Base-by-base conservation (phyloP, 768 basidiomycete genomes). In the Calocybe gangraenosa region DNA sequence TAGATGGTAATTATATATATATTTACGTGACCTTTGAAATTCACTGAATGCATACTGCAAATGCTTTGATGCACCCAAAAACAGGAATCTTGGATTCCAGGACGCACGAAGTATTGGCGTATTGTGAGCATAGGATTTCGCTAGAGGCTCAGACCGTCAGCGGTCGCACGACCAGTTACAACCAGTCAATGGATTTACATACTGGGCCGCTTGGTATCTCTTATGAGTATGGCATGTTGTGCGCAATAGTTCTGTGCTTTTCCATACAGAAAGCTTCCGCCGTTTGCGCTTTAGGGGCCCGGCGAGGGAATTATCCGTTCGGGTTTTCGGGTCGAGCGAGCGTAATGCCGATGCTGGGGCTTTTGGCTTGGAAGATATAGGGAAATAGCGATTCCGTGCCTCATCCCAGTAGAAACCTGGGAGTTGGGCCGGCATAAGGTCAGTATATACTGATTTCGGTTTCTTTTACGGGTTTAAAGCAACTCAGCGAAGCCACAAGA, bases 401-500 rank as follows among this genome's bases (percentile, higher is more conserved):
- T 65, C 56, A 54, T 84, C 79, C 65, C 72, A 84, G 56, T 75
- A 77, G 41, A 81, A 61, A 1, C 82, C 82, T 40, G 80, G 77
- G 9, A 82, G 66, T 10, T 74, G 63, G 45, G 58, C 65, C 41
- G 74, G 70, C 75, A 78, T 79, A 5, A 11, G 25, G 11, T 39
- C 20, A 43, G 32, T 34, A 15, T n/a, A n/a, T n/a, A n/a, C n/a
- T n/a, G n/a, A n/a, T n/a, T n/a, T n/a, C n/a, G n/a, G n/a, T n/a
- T n/a, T n/a, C n/a, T n/a, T n/a, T 14, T 19, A 20, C 10, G n/a
- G 20, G 28, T 31, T 28, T 3, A 34, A 28, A 28, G 25, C 11
- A n/a, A 5, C 25, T 28, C 25, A 11, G 25, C 11, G 25, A 28
- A 28, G 25, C 25, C 5, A 28, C 5, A 28, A 11, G 6, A 5